phyloP scores from a whole-genome alignment of 192 early-diverging fungal genomes.

The Coemansia sp. region DNA sequence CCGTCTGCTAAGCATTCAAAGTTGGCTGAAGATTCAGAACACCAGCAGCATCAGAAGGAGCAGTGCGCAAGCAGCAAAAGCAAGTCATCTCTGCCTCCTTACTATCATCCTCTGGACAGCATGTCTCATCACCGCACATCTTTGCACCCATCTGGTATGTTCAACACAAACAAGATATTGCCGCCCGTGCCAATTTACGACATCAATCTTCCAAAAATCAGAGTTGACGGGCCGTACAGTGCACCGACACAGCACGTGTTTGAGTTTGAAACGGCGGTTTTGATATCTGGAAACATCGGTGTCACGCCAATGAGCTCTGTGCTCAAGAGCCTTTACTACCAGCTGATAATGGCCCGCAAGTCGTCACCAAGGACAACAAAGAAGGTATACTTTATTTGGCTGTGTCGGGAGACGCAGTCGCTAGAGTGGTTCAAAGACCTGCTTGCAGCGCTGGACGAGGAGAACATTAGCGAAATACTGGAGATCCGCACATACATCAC shows the following conservation, averaged over 20 bases:
- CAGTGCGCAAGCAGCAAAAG: background rate
- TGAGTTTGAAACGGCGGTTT: slow-evolving; percentile 60
- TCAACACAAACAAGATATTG: slow-evolving; percentile 21
- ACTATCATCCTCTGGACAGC: slow-evolving; percentile 13
- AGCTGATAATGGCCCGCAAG: slow-evolving; percentile 25
- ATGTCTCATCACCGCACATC: background rate
- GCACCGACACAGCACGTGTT: slow-evolving; percentile 76
- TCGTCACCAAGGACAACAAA: slow-evolving; percentile 16
- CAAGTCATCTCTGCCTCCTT: slow-evolving; percentile 2
- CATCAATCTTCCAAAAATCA: slow-evolving; percentile 57
- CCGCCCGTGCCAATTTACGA: slow-evolving; percentile 6
- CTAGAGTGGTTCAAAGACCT: slow-evolving; percentile 72
- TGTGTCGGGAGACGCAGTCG: slow-evolving; percentile 62
- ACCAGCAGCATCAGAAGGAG: background rate
- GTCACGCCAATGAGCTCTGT: slow-evolving; percentile 75
- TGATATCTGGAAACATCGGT: slow-evolving; percentile 72
- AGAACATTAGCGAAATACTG: slow-evolving; percentile 59
- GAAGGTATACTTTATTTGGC: slow-evolving; percentile 68
- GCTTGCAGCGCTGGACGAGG: slow-evolving; percentile 59
- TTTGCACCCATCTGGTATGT: too few species aligned
- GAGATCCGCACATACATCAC: slow-evolving; percentile 71
- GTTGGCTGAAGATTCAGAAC: background rate
- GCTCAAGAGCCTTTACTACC: slow-evolving; percentile 66
- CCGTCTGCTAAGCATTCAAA: background rate
- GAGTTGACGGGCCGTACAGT: slow-evolving; percentile 84